Evolutionary conservation across 2,329 filamentous ascomycete species (phyloP).

Genomic region (Periglandula ipomoeae): DNA sequence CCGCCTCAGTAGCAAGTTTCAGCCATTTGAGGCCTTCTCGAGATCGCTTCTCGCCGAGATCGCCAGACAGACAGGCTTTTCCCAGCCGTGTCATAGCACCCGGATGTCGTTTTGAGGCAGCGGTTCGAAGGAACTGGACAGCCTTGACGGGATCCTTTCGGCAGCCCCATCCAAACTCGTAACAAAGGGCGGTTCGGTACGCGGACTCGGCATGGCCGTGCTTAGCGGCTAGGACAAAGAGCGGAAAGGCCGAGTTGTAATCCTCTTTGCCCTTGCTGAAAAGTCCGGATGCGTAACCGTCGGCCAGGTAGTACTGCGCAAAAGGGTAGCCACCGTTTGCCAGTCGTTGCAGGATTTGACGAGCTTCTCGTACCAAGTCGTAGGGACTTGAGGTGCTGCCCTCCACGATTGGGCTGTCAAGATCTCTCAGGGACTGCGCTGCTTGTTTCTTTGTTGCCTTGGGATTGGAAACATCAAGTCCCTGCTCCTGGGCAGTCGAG

Average conservation of each 20-base stretch:
- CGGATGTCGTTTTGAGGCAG: slow-evolving; percentile 88
- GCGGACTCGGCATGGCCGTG: slow-evolving; percentile 95
- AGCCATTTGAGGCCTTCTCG: slow-evolving; percentile 94
- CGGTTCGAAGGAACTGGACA: slow-evolving; percentile 83
- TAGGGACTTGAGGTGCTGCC: slow-evolving; percentile 43
- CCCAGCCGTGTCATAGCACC: slow-evolving; percentile 90
- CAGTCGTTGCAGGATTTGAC: slow-evolving; percentile 77
- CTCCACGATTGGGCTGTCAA: slow-evolving; percentile 37
- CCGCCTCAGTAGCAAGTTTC: slow-evolving; percentile 82
- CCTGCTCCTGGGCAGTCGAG: slow-evolving; percentile 74
- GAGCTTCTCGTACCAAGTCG: slow-evolving; percentile 76
- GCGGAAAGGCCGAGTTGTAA: slow-evolving; percentile 80
- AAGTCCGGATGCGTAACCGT: slow-evolving; percentile 86
- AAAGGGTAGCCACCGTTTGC: slow-evolving; percentile 88
- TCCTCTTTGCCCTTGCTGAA: slow-evolving; percentile 94
- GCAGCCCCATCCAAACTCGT: slow-evolving; percentile 97
- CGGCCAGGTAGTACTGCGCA: slow-evolving; percentile 93
- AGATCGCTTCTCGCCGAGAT: slow-evolving; percentile 80
- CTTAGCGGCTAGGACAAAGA: slow-evolving; percentile 90
- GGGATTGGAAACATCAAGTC: slow-evolving; percentile 41
- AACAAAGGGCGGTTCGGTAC: slow-evolving; percentile 87
- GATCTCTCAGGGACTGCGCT: slow-evolving; percentile 37
- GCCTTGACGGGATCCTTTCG: slow-evolving; percentile 85
- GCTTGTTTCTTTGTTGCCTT: slow-evolving; percentile 32
- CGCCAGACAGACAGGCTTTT: slow-evolving; percentile 79